Evolutionary conservation across 73 alveolate species (phyloP), one percentile per base, ranked within the genome.

Genomic region (Tetrahymena thermophila): DNA sequence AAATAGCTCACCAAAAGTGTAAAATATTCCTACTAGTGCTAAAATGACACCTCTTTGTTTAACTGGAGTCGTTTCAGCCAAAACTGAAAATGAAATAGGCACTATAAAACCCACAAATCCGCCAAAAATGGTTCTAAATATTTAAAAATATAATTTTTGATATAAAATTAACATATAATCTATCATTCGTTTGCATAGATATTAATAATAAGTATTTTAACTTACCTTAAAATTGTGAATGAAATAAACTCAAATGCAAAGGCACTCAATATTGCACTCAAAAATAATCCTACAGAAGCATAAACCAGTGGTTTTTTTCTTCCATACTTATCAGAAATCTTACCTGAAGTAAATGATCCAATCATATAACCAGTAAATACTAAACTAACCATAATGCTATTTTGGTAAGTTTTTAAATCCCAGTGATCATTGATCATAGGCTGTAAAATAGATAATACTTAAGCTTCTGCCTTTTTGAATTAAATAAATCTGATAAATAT

Each of bases 401-500:
- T 58, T 56, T 95, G n/a, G 11, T 55, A 93, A 25, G 85, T 58
- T 43, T 85, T 43, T 34, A 95, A 40, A 9, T 17, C 50, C 97
- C 97, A 95, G 35, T 95, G 94, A 21, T 85, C 94, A 44, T 95
- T 95, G 23, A 95, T 85, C 93, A 95, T 95, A 1, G 95, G 96
- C 37, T 58, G 35, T 15, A 93, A 95, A 13, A 95, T 55, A 11
- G 97, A 95, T 19, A 95, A 42, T 3, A 94, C 97, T 34, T 93
- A 43, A 44, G 96, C 85, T 19, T 95, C 97, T 37, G 96, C 97
- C 89, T 71, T 71, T 56, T 19, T 71, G 17, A 10, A 71, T 71
- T 3, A 3, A 71, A 16, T 50, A 50, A 50, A 50, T 19, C 3
- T 0, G 28, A 50, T 10, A 50, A 40, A 40, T 40, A 40, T 40